Percentiles rank a stretch among this genome's conserved stretches.
Evolutionary conservation across 768 basidiomycete species (phyloP).

Genomic region (Ramaria rubella): DNA sequence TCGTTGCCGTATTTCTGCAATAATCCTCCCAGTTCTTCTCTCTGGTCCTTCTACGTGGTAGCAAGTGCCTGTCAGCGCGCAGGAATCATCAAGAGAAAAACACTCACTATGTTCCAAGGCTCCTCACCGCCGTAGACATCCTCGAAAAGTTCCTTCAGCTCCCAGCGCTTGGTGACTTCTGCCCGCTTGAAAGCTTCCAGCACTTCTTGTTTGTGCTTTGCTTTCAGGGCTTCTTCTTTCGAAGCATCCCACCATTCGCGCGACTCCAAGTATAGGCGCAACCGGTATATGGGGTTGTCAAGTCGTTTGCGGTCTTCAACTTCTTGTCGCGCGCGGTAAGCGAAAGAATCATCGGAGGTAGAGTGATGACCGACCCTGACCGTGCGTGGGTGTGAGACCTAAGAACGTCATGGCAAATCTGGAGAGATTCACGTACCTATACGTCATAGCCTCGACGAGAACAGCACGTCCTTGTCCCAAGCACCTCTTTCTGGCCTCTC

Average conservation of each 20-base stretch:
- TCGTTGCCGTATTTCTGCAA: slow-evolving; percentile 79
- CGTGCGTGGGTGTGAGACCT: neutral
- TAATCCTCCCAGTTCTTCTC: slow-evolving; percentile 65
- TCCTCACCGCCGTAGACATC: slow-evolving; percentile 84
- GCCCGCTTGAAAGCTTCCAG: slow-evolving; percentile 73
- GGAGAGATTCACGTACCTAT: slow-evolving; percentile 47
- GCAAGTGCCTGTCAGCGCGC: neutral
- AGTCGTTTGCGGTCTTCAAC: slow-evolving; percentile 89
- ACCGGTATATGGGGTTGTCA: slow-evolving; percentile 81
- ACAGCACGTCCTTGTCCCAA: slow-evolving; percentile 77
- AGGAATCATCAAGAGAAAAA: neutral
- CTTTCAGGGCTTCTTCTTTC: slow-evolving; percentile 68
- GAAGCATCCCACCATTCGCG: slow-evolving; percentile 77
- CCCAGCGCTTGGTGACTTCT: slow-evolving; percentile 59
- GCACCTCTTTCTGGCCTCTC: slow-evolving; percentile 64
- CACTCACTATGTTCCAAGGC: slow-evolving; percentile 76
- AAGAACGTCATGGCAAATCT: neutral
- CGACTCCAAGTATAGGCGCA: slow-evolving; percentile 79
- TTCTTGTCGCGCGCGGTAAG: slow-evolving; percentile 82
- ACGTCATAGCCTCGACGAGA: slow-evolving; percentile 85
- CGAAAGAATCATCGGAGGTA: slow-evolving; percentile 93
- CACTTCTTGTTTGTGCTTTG: slow-evolving; percentile 62
- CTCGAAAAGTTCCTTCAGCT: slow-evolving; percentile 75
- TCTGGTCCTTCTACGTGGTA: slow-evolving; percentile 64
- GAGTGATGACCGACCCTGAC: slow-evolving; percentile 86